Evolutionary conservation across 495 filamentous ascomycete species (phyloP).

Genomic region (Penicillium egyptiacum): DNA sequence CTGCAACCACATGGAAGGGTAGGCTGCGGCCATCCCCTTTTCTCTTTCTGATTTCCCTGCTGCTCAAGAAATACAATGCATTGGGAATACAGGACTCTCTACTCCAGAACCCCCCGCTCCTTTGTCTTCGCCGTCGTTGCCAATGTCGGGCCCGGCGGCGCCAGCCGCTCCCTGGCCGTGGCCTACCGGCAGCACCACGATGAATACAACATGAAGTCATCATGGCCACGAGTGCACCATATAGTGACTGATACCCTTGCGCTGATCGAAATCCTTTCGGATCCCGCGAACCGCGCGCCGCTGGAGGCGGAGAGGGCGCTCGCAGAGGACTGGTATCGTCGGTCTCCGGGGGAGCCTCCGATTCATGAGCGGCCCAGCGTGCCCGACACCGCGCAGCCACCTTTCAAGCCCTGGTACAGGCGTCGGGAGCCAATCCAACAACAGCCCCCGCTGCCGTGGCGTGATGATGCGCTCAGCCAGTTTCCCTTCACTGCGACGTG

Average conservation of each 20-base stretch:
- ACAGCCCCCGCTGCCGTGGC: conserved; percentile 20
- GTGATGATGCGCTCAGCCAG: conserved; percentile 14
- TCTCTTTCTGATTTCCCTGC: background rate
- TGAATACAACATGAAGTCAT: background rate
- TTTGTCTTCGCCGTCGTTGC: conserved; percentile 22
- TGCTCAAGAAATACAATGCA: background rate
- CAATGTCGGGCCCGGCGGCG: conserved; percentile 21
- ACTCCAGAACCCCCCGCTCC: conserved; percentile 15
- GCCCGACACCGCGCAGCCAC: conserved; percentile 18
- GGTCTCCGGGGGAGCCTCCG: conserved; percentile 7
- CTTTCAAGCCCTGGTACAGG: conserved; percentile 8
- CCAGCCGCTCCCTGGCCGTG: conserved; percentile 21
- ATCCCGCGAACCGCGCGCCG: conserved; percentile 18
- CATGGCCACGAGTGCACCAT: conserved; percentile 7
- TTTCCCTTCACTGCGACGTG: conserved; percentile 20
- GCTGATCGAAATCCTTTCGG: conserved; percentile 19
- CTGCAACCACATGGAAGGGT: no score
- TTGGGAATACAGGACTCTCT: conserved; percentile 12
- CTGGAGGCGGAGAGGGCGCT: conserved; percentile 18
- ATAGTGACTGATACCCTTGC: conserved; percentile 18
- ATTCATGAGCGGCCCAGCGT: conserved; percentile 17
- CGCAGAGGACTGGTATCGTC: conserved; percentile 16
- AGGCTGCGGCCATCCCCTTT: no score
- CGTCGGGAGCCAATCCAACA: conserved; percentile 8
- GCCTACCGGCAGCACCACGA: conserved; percentile 23